phyloP scores from a whole-genome alignment of 1,284 basidiomycete species.

The Ceraceosorus guamensis region DNA sequence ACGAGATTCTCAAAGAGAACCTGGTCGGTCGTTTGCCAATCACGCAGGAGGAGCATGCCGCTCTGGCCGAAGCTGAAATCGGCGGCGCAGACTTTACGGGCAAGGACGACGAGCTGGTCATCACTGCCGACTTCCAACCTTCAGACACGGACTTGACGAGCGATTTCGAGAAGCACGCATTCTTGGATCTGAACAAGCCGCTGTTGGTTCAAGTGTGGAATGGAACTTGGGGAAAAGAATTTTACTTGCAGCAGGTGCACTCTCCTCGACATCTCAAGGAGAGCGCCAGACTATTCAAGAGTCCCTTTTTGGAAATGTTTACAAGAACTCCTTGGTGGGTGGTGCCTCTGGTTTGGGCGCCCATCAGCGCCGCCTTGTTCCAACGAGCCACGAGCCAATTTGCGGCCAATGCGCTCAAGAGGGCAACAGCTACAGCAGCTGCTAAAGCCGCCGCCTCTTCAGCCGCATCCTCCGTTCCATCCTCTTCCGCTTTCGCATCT shows the following conservation, averaged over 20 bases:
- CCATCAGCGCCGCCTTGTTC: slow-evolving; percentile 75
- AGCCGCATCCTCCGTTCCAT: slow-evolving; percentile 33
- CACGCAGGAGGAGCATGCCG: slow-evolving; percentile 20
- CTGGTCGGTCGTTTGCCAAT: slow-evolving; percentile 33
- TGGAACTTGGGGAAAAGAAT: slow-evolving; percentile 81
- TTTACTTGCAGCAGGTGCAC: slow-evolving; percentile 93
- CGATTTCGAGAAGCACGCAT: slow-evolving; percentile 69
- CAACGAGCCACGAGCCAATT: slow-evolving; percentile 76
- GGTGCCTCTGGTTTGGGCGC: slow-evolving; percentile 84
- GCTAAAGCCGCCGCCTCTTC: slow-evolving; percentile 54
- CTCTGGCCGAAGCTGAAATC: slow-evolving; percentile 14
- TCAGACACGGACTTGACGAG: slow-evolving; percentile 32
- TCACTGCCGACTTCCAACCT: slow-evolving; percentile 52
- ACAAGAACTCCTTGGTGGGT: slow-evolving; percentile 92
- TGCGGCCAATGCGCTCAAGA: no score
- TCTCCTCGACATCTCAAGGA: slow-evolving; percentile 79
- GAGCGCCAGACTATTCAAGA: slow-evolving; percentile 79
- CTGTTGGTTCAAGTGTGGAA: slow-evolving; percentile 77
- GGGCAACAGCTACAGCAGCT: no score
- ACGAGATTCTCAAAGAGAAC: slow-evolving; percentile 80
- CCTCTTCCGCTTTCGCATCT: neutral
- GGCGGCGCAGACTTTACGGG: slow-evolving; percentile 30
- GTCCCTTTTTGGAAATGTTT: slow-evolving; percentile 72
- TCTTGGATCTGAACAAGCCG: slow-evolving; percentile 83
- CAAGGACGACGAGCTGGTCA: slow-evolving; percentile 56